Base-by-base conservation (phyloP, 2,329 filamentous ascomycete species). In the Paradendryphiella salina region DNA sequence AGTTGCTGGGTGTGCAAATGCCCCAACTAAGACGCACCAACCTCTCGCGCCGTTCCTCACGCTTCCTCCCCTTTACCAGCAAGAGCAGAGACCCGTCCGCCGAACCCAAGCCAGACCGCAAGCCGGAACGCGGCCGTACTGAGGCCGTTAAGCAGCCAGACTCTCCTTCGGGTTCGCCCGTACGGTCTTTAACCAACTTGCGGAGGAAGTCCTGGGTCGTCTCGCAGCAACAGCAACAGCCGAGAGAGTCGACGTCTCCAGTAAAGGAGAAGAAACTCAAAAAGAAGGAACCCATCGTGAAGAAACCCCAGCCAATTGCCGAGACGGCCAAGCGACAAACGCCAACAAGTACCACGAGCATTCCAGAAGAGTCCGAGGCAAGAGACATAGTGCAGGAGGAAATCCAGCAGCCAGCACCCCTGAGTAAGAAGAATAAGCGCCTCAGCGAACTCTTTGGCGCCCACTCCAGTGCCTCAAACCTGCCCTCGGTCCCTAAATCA, bases 401-500 rank as follows among this genome's bases (percentile, higher is more conserved):
- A 33, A 51, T 52, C 28, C 64, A 55, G 26, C 55, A 52, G n/a
- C 50, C 61, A 0, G 47, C 47, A 6, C 56, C 70, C 29, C 60
- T 66, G 43, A 66, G 60, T 46, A 73, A 73, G 53, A 72, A 70
- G 57, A 61, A 66, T 42, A 73, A 71, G 47, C 63, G 69, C 35
- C 60, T 71, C 21, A 72, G 70, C 36, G 65, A 65, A 10, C 52
- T 73, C 33, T 67, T 73, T 52, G 66, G 54, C 43, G 42, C 63
- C 3, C 59, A 67, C 1, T 35, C 64, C 41, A 59, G 59, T 34
- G 56, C 57, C 4, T 73, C 75, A 15, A 58, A 70, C 28, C 58
- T 77, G 34, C 75, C 75, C n/a, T 59, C 65, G 1, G 55, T 79
- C 11, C 76, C 76, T 14, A 77, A 77, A 49, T 79, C 77, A 0